Evolutionary conservation across 2,329 filamentous ascomycete species (phyloP).

Genomic region (Akanthomyces uredinophilus): DNA sequence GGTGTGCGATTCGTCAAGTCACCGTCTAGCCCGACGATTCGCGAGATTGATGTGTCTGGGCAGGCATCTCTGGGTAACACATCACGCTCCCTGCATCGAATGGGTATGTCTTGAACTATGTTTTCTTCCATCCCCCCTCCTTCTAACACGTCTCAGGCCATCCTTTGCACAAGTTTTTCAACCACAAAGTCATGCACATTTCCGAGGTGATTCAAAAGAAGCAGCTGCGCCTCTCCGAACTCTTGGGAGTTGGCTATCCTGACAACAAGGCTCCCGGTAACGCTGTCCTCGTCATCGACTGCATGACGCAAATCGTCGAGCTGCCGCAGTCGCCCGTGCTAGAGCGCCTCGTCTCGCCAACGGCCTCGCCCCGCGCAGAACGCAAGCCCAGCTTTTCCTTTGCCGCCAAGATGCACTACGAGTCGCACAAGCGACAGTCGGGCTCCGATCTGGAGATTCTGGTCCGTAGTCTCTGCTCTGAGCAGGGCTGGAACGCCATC

Average conservation of each 20-base stretch:
- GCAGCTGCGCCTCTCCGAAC: constrained; percentile 40
- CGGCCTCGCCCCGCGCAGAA: constrained; percentile 25
- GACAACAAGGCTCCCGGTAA: constrained; percentile 26
- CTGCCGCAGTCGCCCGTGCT: constrained; percentile 45
- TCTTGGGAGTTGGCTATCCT: constrained; percentile 35
- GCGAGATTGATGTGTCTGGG: constrained; percentile 50
- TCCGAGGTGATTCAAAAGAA: constrained; percentile 48
- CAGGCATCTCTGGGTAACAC: constrained; percentile 38
- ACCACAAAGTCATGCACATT: constrained; percentile 55
- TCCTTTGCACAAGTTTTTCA: constrained; percentile 58
- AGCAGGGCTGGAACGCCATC: constrained; percentile 68
- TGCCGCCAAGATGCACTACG: constrained; percentile 49
- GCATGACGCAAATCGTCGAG: constrained; percentile 49
- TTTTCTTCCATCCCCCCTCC: not conserved
- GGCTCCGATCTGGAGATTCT: constrained; percentile 65
- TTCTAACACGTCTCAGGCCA: constrained; percentile 41
- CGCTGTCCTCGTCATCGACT: constrained; percentile 56
- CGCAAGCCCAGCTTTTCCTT: constrained; percentile 36
- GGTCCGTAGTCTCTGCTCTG: constrained; percentile 66
- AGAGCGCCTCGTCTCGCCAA: constrained; percentile 29
- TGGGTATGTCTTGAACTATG: constrained; percentile 31
- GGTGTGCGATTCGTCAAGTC: constrained; percentile 55
- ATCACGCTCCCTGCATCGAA: constrained; percentile 43
- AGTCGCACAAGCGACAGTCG: constrained; percentile 52
- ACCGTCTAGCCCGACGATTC: constrained; percentile 54